phyloP scores from a whole-genome alignment of 345 rosid genomes.

The Firmiana major region DNA sequence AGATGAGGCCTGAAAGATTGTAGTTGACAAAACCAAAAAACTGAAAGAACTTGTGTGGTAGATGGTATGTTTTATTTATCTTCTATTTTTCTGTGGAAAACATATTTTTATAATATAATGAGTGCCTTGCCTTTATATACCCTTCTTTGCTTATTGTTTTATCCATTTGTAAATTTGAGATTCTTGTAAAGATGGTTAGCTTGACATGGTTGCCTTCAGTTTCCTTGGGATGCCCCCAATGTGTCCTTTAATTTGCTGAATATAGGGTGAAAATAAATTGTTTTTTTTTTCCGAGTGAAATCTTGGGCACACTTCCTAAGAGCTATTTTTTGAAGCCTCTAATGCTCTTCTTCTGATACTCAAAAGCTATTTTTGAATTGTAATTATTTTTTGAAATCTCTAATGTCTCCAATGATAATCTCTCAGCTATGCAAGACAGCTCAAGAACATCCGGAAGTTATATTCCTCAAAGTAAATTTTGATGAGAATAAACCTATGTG shows the following conservation, averaged over 20 bases:
- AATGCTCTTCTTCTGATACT: not conserved
- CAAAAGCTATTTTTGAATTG: not conserved
- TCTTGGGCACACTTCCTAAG: not conserved
- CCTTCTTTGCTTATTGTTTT: not conserved
- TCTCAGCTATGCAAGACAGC: slow-evolving; percentile 84
- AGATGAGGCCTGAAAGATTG: not conserved
- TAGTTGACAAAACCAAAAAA: not conserved
- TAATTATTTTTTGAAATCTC: not conserved
- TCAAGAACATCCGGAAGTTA: slow-evolving; percentile 63
- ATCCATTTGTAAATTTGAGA: not conserved
- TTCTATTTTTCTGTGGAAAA: not conserved
- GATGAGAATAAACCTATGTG: slow-evolving; percentile 91
- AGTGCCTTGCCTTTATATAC: not conserved
- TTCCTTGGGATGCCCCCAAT: not conserved
- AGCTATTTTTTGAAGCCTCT: not conserved
- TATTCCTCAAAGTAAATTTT: slow-evolving; percentile 86
- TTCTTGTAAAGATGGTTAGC: not conserved
- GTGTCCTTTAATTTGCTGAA: not conserved
- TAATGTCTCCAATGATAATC: not conserved
- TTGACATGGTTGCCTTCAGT: slow-evolving; percentile 1
- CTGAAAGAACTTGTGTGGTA: not conserved
- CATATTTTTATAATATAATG: not conserved
- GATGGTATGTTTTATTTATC: not conserved
- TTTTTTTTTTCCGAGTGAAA: not conserved
- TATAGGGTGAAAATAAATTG: not conserved